Conservation (phyloP, 192 early-diverging fungal species). For the Backusella luteola region DNA sequence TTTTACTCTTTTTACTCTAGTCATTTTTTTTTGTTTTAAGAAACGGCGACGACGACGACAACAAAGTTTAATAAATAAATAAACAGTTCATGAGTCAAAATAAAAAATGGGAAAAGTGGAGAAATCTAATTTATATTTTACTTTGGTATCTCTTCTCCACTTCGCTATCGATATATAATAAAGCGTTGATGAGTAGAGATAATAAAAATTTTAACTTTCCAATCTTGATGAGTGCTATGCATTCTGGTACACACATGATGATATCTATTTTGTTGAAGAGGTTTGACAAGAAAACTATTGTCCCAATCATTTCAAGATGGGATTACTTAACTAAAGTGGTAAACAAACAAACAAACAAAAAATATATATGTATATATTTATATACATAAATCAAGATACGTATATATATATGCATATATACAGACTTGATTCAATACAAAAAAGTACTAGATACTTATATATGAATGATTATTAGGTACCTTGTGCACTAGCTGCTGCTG, state of each 20-base stretch:
- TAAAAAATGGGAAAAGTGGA: constrained; percentile 5
- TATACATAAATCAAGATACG: background rate
- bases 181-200: constrained; percentile 74
- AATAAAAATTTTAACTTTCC: constrained; percentile 73
- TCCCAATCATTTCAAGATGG: constrained; percentile 9
- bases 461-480: constrained; percentile 24
- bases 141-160: constrained; percentile 79
- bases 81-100: background rate
- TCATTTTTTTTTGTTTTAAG: background rate
- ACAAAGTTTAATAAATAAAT: background rate
- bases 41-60: background rate
- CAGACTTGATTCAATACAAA: background rate
- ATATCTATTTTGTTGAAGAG: constrained; percentile 55
- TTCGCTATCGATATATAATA: constrained; percentile 78
- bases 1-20: background rate
- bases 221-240: constrained; percentile 73
- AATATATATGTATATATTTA: background rate
- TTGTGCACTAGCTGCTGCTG: constrained; percentile 67
- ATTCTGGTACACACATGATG: constrained; percentile 66
- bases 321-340: constrained; percentile 34
- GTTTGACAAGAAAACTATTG: constrained; percentile 33
- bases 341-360: constrained; percentile 1
- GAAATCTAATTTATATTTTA: constrained; percentile 46
- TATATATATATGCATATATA: background rate
- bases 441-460: background rate